Evolutionary conservation across 139 green algal genomes (phyloP), one percentile per base, ranked within the genome.

Genomic region (Haematococcus sp.): DNA sequence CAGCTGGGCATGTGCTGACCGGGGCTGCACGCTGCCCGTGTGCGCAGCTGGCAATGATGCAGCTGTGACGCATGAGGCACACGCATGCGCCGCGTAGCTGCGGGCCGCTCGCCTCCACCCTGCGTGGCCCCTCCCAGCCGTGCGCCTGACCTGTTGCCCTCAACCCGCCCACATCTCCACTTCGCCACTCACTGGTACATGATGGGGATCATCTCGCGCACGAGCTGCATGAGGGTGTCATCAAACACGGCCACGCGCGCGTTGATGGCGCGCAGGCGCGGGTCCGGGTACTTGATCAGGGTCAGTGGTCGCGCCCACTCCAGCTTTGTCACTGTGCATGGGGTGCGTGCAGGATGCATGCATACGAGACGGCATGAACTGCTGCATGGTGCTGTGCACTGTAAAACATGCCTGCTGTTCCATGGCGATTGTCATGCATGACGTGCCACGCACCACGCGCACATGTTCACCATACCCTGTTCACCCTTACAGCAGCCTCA

Each of bases 201-300:
- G 59, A 97, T 66, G 3, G 94, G 84, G 28, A 99, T 93, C 92
- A 99, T 97, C 32, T 96, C 93, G 43, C 83, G 77, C 2, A 91
- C 86, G 27, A 99, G 86, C 43, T 82, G 30, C 56, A 87, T 32
- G 52, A 99, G 71, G 11, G 44, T 71, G 3, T 82, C 86, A 56
- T 96, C 94, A 81, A 98, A 97, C 0, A 84, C 74, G 5, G 58
- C 83, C 31, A 98, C 81, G 0, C 43, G 68, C 0, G 87, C 87
- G 79, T 98, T 98, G 7, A 73, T n/a, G 4, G 92, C 92, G 0
- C 95, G 88, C 25, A 99, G 82, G 23, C 81, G 59, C 0, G 95
- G 95, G 78, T 99, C 89, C 13, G 95, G 95, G 68, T 99, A 99
- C 64, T 85, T 86, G 17, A 98, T 30, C 22, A 99, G 87, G 11